Evolutionary conservation across 441 rosid species (phyloP), one percentile per base, ranked within the genome.

Genomic region (Omphalea diandra): DNA sequence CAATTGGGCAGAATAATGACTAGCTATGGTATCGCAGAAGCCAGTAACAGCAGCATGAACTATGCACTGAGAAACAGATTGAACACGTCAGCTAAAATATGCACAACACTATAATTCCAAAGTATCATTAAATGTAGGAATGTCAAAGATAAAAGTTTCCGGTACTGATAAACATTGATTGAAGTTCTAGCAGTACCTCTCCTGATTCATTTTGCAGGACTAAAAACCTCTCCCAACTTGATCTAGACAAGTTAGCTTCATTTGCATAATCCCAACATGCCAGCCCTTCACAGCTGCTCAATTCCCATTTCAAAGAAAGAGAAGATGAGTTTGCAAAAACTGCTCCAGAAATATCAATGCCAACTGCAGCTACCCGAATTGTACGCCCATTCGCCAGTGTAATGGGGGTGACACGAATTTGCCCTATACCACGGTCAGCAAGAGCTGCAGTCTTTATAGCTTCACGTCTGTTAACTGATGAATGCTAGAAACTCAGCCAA

Each of bases 251-350:
- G 82, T 78, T 75, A 24, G 81, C 77, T 66, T 79, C 87, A 87
- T 74, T 78, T 73, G 78, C 79, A 80, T 83, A 80, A 73, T 80
- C 85, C 99, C 97, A 95, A 70, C 80, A 77, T 65, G 96, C 99
- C 72, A 89, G 80, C 72, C 77, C 86, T 60, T 88, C 87, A 83
- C 95, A 95, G 66, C 74, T 67, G 76, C 75, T 82, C 77, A 92
- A 79, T 75, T 92, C 97, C 99, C 99, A 95, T 79, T 72, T 82
- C 79, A 95, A 84, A 71, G 77, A 74, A 80, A 95, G 91, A 71
- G 97, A 87, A 75, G 99, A 95, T 32, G 97, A 89, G 80, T 95
- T 95, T 64, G 97, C 97, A 86, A 90, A 90, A 82, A 89, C 87
- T 80, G 87, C 86, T 68, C 97, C 93, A 24, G 76, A 81, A 75